Evolutionary conservation across 495 filamentous ascomycete genomes (phyloP).

Genomic region (Geopyxis carbonaria): DNA sequence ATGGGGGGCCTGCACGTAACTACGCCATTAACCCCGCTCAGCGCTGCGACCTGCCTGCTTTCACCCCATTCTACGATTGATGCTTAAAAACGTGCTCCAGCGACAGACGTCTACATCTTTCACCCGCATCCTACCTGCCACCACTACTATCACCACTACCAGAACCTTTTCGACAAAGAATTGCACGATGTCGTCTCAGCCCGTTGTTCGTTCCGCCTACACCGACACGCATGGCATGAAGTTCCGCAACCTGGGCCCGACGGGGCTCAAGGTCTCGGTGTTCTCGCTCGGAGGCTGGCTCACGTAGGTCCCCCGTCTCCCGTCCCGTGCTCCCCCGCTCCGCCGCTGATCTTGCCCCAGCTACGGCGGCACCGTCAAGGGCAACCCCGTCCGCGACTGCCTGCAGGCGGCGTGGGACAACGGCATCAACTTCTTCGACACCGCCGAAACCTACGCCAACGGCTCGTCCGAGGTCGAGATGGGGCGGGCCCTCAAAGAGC

Average conservation of each 20-base stretch:
- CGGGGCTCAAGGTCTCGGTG: conserved; percentile 57
- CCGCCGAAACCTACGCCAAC: conserved; percentile 36
- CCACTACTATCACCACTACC: not conserved
- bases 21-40: too few relatives aligned
- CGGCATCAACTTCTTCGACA: conserved; percentile 51
- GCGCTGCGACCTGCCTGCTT: too few relatives aligned
- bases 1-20: too few relatives aligned
- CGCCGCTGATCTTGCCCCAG: conserved; percentile 36
- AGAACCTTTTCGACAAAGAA: too few relatives aligned
- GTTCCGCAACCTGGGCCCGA: conserved; percentile 57
- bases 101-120: too few relatives aligned
- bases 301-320: not conserved
- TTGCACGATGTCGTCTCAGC: not conserved
- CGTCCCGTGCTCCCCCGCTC: not conserved
- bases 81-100: too few relatives aligned
- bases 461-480: conserved; percentile 41
- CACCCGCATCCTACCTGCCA: not conserved
- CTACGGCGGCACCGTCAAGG: conserved; percentile 56
- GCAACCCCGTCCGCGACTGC: conserved; percentile 47
- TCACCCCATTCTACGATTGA: too few relatives aligned
- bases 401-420: conserved; percentile 61
- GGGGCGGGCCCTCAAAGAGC: conserved; percentile 42
- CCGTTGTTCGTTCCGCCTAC: conserved; percentile 6
- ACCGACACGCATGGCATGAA: conserved; percentile 44
- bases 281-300: conserved; percentile 55